A percentile compares a stretch with the other conserved stretches of the same genome.
Evolutionary conservation across 345 rosid genomes (phyloP).

Genomic region (Garcia nutans): DNA sequence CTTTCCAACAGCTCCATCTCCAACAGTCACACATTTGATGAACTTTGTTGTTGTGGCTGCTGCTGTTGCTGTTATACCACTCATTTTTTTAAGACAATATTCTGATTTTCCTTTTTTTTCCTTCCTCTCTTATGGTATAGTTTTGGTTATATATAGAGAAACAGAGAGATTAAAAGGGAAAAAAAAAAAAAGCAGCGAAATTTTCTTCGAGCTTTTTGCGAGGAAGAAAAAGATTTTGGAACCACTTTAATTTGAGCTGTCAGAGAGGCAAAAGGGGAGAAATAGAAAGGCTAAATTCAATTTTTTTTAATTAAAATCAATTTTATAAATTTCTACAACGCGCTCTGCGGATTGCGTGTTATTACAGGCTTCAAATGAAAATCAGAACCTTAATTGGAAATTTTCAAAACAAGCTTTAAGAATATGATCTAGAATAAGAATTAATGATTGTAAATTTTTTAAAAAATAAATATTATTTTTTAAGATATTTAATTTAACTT

Average conservation of each 20-base stretch:
- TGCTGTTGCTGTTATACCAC: slow-evolving; percentile 13
- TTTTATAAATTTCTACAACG: too few relatives aligned
- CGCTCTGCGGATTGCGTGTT: too few relatives aligned
- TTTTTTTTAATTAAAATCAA: too few relatives aligned
- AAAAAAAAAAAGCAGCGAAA: slow-evolving; percentile 17
- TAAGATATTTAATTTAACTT: too few relatives aligned
- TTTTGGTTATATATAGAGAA: background rate
- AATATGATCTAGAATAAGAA: too few relatives aligned
- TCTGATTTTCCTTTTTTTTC: background rate
- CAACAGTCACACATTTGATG: slow-evolving; percentile 89
- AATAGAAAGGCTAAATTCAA: too few relatives aligned
- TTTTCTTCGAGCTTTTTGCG: background rate
- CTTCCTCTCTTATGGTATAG: background rate
- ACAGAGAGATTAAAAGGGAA: background rate
- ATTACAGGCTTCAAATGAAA: too few relatives aligned
- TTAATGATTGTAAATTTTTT: too few relatives aligned
- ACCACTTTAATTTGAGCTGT: slow-evolving; percentile 67
- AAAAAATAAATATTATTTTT: too few relatives aligned
- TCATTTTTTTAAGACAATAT: slow-evolving; percentile 1
- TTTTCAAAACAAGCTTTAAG: too few relatives aligned
- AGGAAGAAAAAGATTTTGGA: slow-evolving; percentile 22
- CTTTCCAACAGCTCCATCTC: slow-evolving; percentile 95
- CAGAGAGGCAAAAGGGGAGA: slow-evolving; percentile 40
- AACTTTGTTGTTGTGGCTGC: slow-evolving; percentile 55
- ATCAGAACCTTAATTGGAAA: too few relatives aligned